A percentile compares a stretch with the other conserved stretches of the same genome.
phyloP scores from a whole-genome alignment of 768 basidiomycete species.

The Hygrocybe punicea region DNA sequence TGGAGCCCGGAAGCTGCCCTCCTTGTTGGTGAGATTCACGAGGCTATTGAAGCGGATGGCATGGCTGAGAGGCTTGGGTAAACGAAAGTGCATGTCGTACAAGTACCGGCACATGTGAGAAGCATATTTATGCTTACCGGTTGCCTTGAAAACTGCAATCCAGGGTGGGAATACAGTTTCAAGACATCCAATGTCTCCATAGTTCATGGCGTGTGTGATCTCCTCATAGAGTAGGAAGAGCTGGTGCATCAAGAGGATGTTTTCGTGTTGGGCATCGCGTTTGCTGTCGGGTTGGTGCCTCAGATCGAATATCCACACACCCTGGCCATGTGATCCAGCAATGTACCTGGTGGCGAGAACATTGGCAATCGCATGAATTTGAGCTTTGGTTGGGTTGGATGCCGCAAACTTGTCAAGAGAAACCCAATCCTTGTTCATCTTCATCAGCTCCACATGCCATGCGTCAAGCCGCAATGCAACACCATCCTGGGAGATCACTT shows the following conservation, averaged over 20 bases:
- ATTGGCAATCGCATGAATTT: background rate
- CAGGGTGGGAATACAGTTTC: constrained; percentile 18
- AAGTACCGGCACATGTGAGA: constrained; percentile 17
- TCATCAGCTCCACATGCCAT: background rate
- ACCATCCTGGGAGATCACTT: constrained; percentile 29
- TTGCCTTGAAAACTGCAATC: no score
- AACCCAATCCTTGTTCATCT: background rate
- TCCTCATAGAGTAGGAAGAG: background rate
- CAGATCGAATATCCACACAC: background rate
- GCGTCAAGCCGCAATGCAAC: background rate
- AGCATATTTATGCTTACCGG: constrained; percentile 30
- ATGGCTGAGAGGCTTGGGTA: constrained; percentile 13
- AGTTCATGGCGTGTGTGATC: constrained; percentile 20
- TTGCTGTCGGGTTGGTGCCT: background rate
- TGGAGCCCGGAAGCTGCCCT: constrained; percentile 11
- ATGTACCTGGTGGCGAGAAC: background rate
- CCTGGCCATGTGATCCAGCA: background rate
- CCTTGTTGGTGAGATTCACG: constrained; percentile 33
- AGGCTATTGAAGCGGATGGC: constrained; percentile 19
- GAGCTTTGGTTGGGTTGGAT: constrained; percentile 21
- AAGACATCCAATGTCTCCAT: constrained; percentile 21
- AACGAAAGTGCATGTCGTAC: constrained; percentile 10
- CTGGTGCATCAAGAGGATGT: background rate
- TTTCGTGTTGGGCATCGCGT: background rate
- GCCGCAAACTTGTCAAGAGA: constrained; percentile 20